Evolutionary conservation across 441 rosid genomes (phyloP).

Genomic region (Biscutella laevigata): DNA sequence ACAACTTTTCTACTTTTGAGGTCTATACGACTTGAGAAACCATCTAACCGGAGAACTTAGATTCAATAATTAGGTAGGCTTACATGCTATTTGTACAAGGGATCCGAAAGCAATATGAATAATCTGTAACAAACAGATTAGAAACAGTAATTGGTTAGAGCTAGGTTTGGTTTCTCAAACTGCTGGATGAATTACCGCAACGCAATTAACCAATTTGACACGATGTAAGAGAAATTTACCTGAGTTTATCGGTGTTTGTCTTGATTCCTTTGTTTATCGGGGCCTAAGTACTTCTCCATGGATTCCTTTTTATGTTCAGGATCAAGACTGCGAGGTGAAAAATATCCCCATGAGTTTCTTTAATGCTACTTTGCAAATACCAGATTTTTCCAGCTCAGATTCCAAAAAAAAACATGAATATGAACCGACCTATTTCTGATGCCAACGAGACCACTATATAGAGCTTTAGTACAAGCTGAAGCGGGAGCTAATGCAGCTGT

Average conservation of each 20-base stretch:
- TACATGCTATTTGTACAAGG: conserved; percentile 16
- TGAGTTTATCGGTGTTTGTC: conserved; percentile 21
- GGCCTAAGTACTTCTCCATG: conserved; percentile 88
- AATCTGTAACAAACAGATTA: conserved; percentile 19
- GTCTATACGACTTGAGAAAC: not conserved
- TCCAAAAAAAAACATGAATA: not conserved
- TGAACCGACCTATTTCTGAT: conserved; percentile 72
- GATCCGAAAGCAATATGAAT: conserved; percentile 9
- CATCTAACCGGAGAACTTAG: not conserved
- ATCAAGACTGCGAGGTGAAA: conserved; percentile 67
- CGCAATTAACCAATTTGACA: not conserved
- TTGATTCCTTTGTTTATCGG: conserved; percentile 34
- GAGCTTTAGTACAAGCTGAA: conserved; percentile 79
- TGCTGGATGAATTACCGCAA: not conserved
- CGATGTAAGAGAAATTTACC: conserved; percentile 6
- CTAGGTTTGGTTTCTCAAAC: conserved; percentile 9
- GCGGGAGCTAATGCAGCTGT: conserved; percentile 92
- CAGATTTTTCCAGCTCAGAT: not conserved
- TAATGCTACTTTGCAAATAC: not conserved
- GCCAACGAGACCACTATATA: conserved; percentile 80
- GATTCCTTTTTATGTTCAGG: conserved; percentile 94
- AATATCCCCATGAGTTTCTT: not conserved
- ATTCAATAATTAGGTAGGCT: not conserved
- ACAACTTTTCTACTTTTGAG: not conserved
- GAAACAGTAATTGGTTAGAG: not conserved